phyloP scores from a whole-genome alignment of 331 rosid genomes.

The Quercus lobata region DNA sequence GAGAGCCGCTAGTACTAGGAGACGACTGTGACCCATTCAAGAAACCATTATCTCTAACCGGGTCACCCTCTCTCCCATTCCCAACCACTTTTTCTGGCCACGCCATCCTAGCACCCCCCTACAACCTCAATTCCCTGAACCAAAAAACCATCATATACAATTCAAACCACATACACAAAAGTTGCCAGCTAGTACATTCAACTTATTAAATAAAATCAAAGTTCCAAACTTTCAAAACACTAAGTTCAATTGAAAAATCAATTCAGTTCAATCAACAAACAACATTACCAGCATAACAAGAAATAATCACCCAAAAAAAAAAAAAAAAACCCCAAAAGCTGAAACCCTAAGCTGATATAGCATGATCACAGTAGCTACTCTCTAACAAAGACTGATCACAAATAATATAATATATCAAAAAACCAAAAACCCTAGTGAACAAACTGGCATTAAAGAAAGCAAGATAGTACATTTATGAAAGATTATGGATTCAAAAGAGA shows the following conservation, averaged over 20 bases:
- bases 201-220: neutral
- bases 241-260: neutral
- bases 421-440: conserved; percentile 39
- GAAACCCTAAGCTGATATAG: neutral
- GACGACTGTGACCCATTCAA: conserved; percentile 49
- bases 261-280: neutral
- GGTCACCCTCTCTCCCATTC: conserved; percentile 50
- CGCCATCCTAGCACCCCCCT: conserved; percentile 46
- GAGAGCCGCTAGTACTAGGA: conserved; percentile 43
- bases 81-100: conserved; percentile 55
- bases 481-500: neutral
- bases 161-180: conserved; percentile 1
- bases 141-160: conserved; percentile 20
- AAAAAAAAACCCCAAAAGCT: neutral
- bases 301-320: neutral
- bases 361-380: conserved; percentile 8
- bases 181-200: neutral
- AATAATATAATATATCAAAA: neutral
- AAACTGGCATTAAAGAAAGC: neutral
- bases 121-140: conserved; percentile 32
- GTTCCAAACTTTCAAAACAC: neutral
- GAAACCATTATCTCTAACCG: conserved; percentile 69
- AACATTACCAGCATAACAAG: neutral
- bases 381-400: conserved; percentile 16
- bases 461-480: neutral